These are phyloP conservation scores for Fusarium avenaceum DNA, from an alignment of 2,329 filamentous ascomycete genomes.

Conservation along the genomic window DNA sequence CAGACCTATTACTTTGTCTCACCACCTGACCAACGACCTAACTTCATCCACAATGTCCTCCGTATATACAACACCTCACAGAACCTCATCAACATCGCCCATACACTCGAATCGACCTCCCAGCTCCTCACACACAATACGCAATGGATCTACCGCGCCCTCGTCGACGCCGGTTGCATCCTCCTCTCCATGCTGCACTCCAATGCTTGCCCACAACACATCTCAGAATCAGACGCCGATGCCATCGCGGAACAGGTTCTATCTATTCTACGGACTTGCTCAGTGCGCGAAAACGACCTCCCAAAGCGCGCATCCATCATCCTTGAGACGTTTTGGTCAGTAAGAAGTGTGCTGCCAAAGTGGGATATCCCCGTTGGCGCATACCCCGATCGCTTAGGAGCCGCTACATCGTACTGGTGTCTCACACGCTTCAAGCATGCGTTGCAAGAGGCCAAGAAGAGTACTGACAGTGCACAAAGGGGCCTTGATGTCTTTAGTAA, in stretches of 20 bases:
- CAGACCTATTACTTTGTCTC: slow-evolving; percentile 67
- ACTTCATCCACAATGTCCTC: slow-evolving; percentile 60
- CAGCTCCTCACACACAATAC: slow-evolving; percentile 62
- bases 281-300: slow-evolving; percentile 64
- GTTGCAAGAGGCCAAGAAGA: slow-evolving; percentile 56
- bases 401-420: slow-evolving; percentile 65
- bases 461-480: slow-evolving; percentile 50
- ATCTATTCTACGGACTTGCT: slow-evolving; percentile 57
- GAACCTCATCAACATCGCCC: slow-evolving; percentile 58
- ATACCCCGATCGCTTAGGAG: slow-evolving; percentile 62
- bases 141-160: slow-evolving; percentile 63
- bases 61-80: slow-evolving; percentile 64
- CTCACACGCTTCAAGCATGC: slow-evolving; percentile 61
- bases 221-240: slow-evolving; percentile 50
- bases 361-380: slow-evolving; percentile 59
- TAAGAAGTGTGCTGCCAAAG: slow-evolving; percentile 55
- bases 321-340: slow-evolving; percentile 64
- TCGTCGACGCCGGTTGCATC: slow-evolving; percentile 62
- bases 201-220: slow-evolving; percentile 54
- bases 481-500: slow-evolving; percentile 52
- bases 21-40: slow-evolving; percentile 54
- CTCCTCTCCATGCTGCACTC: slow-evolving; percentile 62
- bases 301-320: slow-evolving; percentile 61
- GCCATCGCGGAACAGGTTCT: slow-evolving; percentile 52
- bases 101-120: slow-evolving; percentile 58